Base-by-base conservation (phyloP, 768 basidiomycete species). In the Kwoniella newhampshirensis region DNA sequence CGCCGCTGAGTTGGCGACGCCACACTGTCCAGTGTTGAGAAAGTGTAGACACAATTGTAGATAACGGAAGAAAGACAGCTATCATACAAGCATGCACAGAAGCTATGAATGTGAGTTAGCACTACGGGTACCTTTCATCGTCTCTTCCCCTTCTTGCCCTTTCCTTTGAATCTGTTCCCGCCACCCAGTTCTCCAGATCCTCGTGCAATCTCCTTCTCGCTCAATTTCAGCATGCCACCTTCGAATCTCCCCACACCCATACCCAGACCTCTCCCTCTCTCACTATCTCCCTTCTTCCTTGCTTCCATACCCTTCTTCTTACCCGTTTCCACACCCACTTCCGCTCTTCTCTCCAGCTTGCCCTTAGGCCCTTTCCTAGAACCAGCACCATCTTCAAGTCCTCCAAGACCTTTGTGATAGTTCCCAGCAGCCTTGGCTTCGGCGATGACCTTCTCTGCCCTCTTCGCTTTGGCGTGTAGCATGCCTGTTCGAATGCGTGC, bases 221-320 rank as follows among this genome's bases (percentile, higher is more conserved):
- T 70, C 41, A 77, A 44, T 48, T 53, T 75, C 51, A 77, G 55
- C 54, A 71, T 72, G 1, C 77, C 77, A 20, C 60, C 59, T 44
- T 68, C 54, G 57, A 75, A 77, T 51, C 57, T 60, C 0, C 77
- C 77, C 11, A 76, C 56, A 15, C 77, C 77, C 60, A 70, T 73
- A 17, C 56, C 57, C 53, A 77, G 57, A 1, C 77, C 77, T 49
- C 69, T 60, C 35, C 67, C 68, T 45, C 69, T 52, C 25, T 51
- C 61, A 11, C 48, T 55, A 26, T 53, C 60, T 8, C 45, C 51
- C 51, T 70, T 71, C 57, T 66, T 71, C 53, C 67, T 62, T 12
- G 53, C 62, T 17, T 65, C 60, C 62, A 67, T 45, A 30, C 69
- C 62, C 45, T 66, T 64, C 60, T 54, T 57, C 47, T 56, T 57